Percentiles rank a stretch among this genome's conserved stretches.
These are phyloP conservation scores for Entomophthora muscae DNA, from an alignment of 371 early-diverging fungal species.

Conservation along the genomic window DNA sequence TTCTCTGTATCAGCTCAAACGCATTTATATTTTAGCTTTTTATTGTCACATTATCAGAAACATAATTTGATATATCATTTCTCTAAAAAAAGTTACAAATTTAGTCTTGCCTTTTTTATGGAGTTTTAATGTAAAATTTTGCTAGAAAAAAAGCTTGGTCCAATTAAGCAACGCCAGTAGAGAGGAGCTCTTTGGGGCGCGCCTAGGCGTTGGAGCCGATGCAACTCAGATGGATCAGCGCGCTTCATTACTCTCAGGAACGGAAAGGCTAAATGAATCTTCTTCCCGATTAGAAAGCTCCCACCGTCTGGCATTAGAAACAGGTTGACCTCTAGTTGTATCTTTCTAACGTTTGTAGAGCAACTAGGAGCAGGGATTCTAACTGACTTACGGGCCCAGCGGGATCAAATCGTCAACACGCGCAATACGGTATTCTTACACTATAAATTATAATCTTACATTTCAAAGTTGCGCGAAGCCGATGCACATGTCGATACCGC, in stretches of 20 bases:
- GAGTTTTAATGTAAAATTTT: too few relatives aligned
- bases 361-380: constrained; percentile 67
- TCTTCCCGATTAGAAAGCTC: constrained; percentile 69
- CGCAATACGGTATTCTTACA: constrained; percentile 68
- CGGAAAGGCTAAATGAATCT: constrained; percentile 62
- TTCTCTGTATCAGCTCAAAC: too few relatives aligned
- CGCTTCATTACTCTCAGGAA: constrained; percentile 60
- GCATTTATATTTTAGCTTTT: too few relatives aligned
- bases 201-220: constrained; percentile 28
- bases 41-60: too few relatives aligned
- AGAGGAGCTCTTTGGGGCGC: constrained; percentile 43
- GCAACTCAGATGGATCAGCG: constrained; percentile 60
- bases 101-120: too few relatives aligned
- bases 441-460: too few relatives aligned
- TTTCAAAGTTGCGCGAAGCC: constrained; percentile 35
- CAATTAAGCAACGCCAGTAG: constrained; percentile 17
- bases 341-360: constrained; percentile 24
- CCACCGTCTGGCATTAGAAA: constrained; percentile 78
- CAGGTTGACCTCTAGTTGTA: constrained; percentile 21
- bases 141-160: constrained; percentile 4
- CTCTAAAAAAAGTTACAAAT: too few relatives aligned
- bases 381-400: constrained; percentile 58
- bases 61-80: too few relatives aligned
- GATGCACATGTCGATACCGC: constrained; percentile 80
- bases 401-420: constrained; percentile 78